Evolutionary conservation across 768 basidiomycete genomes (phyloP).

Genomic region (Chalciporus piperatus): DNA sequence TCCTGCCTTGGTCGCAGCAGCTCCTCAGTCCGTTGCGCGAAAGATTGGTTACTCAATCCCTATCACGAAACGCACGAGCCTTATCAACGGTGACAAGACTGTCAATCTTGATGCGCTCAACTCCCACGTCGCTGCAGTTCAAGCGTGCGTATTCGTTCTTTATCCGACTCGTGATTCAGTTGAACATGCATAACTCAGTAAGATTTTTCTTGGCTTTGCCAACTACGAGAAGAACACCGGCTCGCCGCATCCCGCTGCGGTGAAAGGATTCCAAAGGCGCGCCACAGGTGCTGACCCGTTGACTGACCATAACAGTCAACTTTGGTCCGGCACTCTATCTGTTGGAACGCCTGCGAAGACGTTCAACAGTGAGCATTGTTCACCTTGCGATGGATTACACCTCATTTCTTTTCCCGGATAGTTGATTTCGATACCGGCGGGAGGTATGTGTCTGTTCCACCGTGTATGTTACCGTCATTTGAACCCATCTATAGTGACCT

Average conservation of each 20-base stretch:
- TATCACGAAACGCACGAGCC: no score
- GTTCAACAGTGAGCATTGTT: neutral
- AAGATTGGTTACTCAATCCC: no score
- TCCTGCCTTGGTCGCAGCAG: no score
- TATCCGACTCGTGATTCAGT: no score
- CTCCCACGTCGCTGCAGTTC: no score
- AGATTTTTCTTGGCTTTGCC: neutral
- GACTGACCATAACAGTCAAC: neutral
- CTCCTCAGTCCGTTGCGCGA: no score
- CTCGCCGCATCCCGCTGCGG: neutral
- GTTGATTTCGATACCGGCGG: slow-evolving; percentile 28
- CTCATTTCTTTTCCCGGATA: neutral
- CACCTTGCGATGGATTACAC: neutral
- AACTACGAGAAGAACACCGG: slow-evolving; percentile 11
- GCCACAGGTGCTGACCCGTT: neutral
- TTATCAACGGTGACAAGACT: no score
- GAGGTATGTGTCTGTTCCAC: neutral
- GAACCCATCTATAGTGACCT: slow-evolving; percentile 22
- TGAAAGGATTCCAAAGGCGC: neutral
- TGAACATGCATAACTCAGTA: no score
- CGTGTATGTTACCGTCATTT: neutral
- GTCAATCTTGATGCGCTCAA: no score
- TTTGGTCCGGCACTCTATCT: slow-evolving; percentile 14
- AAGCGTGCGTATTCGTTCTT: neutral
- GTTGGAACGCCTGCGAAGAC: slow-evolving; percentile 9